Evolutionary conservation across 2,329 filamentous ascomycete species (phyloP).

Genomic region (Pseudopyricularia javanii): DNA sequence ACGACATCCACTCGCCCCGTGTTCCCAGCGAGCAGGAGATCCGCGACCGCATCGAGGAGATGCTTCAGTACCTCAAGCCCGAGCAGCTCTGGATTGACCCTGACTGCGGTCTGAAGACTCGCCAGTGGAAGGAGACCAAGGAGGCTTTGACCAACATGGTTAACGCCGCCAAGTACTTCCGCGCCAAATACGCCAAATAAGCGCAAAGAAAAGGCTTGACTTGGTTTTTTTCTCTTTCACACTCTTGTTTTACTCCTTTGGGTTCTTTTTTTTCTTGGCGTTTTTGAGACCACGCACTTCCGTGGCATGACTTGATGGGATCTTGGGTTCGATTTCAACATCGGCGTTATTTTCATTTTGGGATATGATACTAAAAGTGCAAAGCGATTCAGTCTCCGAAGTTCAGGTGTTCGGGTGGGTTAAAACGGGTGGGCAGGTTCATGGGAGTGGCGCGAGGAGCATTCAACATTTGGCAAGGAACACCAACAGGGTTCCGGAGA

Average conservation of each 20-base stretch:
- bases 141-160: constrained; percentile 93
- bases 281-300: constrained; percentile 1
- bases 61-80: constrained; percentile 92
- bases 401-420: constrained; percentile 1
- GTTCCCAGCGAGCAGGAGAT: constrained; percentile 96
- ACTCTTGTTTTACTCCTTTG: constrained; percentile 1
- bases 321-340: constrained; percentile 43
- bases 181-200: constrained; percentile 69
- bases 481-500: constrained; percentile 4
- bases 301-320: constrained; percentile 1
- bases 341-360: constrained; percentile 31
- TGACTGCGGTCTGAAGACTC: constrained; percentile 98
- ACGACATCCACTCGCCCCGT: constrained; percentile 99
- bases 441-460: constrained; percentile 4
- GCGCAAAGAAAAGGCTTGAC: constrained; percentile 11
- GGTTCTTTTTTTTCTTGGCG: background rate
- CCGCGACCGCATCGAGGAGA: constrained; percentile 94
- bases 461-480: constrained; percentile 8
- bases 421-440: background rate
- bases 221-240: background rate
- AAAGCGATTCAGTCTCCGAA: background rate
- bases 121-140: constrained; percentile 98
- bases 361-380: background rate
- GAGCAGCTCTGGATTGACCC: constrained; percentile 99
- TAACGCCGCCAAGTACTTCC: constrained; percentile 94